Percentiles rank a stretch among this genome's conserved stretches.
phyloP scores from a whole-genome alignment of 208 protist genomes.

The Giardia duodenalis region DNA sequence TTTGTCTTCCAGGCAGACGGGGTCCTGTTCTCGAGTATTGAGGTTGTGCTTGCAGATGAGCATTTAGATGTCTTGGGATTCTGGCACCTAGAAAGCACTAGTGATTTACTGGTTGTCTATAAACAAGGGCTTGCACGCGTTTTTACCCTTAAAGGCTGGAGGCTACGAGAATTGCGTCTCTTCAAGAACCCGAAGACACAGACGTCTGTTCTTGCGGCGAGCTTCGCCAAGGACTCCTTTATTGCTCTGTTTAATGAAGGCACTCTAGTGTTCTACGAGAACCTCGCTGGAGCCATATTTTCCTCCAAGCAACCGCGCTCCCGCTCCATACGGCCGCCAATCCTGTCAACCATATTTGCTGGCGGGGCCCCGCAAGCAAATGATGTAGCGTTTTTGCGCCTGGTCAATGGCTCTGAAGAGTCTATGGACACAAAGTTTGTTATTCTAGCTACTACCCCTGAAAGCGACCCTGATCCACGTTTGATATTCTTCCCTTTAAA shows the following conservation, averaged over 20 bases:
- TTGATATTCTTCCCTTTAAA: not conserved
- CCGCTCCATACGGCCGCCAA: not conserved
- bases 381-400: not conserved
- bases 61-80: not conserved
- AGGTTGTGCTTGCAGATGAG: not conserved
- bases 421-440: too few species aligned
- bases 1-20: not conserved
- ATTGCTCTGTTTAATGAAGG: not conserved
- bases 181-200: not conserved
- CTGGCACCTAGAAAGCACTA: not conserved
- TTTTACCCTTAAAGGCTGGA: not conserved
- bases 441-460: not conserved
- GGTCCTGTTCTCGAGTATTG: not conserved
- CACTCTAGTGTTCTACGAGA: not conserved
- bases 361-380: not conserved
- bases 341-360: not conserved
- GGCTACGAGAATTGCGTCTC: not conserved
- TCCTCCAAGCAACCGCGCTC: not conserved
- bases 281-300: not conserved
- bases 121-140: not conserved
- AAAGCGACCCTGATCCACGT: not conserved
- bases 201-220: not conserved
- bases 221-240: not conserved
- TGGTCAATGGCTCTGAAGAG: too few species aligned
- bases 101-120: not conserved